Evolutionary conservation across 129 eudicot genomes (phyloP).

Genomic region (Saussurea involucrata): DNA sequence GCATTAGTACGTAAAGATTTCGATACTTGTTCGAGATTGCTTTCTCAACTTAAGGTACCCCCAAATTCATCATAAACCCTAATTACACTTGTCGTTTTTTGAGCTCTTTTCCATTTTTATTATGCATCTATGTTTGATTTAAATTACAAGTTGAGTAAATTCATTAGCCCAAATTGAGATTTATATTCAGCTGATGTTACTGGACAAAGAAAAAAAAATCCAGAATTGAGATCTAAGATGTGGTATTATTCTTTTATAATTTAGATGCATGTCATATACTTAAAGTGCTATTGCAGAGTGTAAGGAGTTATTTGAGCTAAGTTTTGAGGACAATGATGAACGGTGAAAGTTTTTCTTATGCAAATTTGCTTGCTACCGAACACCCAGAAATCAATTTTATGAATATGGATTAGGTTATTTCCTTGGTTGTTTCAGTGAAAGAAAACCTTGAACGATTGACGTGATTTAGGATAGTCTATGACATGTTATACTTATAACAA

Average conservation of each 20-base stretch:
- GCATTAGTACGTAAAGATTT: constrained; percentile 63
- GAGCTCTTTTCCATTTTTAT: background rate
- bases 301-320: background rate
- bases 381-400: background rate
- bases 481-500: background rate
- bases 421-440: background rate
- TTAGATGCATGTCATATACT: background rate
- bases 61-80: constrained; percentile 10
- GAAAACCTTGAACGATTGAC: background rate
- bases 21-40: constrained; percentile 56
- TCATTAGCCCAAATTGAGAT: background rate
- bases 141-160: background rate
- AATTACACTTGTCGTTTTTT: background rate
- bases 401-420: background rate
- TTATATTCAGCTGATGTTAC: background rate
- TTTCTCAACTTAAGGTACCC: constrained; percentile 84
- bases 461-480: too few species aligned
- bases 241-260: background rate
- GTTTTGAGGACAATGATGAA: background rate
- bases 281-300: background rate
- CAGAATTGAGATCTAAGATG: constrained; percentile 18
- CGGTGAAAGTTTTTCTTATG: background rate
- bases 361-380: background rate
- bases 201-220: background rate
- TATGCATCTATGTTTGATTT: background rate